Evolutionary conservation across 345 rosid species (phyloP).

Genomic region (Populus nigra): DNA sequence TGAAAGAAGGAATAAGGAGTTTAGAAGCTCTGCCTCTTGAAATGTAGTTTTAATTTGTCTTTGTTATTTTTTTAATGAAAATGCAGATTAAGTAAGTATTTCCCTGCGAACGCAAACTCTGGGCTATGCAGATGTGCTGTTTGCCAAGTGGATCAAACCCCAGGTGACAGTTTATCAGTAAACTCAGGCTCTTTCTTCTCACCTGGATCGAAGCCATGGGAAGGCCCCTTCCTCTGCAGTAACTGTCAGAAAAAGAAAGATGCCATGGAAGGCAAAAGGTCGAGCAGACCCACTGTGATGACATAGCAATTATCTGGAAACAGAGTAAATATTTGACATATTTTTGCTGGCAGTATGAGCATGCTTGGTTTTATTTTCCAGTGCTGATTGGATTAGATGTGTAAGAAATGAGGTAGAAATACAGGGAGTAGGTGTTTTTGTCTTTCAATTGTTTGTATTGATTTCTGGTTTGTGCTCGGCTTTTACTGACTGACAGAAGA

Average conservation of each 20-base stretch:
- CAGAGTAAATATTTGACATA: constrained; percentile 45
- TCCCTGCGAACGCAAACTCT: constrained; percentile 43
- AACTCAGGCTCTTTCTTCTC: constrained; percentile 66
- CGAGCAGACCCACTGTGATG: constrained; percentile 50
- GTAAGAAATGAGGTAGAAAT: constrained; percentile 44
- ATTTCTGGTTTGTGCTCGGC: constrained; percentile 35
- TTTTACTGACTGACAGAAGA: constrained; percentile 41
- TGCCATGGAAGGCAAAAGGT: constrained; percentile 98
- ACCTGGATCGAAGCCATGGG: constrained; percentile 79
- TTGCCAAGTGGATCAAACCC: constrained; percentile 87
- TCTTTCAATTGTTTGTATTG: constrained; percentile 29
- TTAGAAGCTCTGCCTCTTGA: not conserved
- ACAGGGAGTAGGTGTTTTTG: constrained; percentile 39
- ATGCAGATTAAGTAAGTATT: constrained; percentile 85
- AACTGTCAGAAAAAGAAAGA: constrained; percentile 88
- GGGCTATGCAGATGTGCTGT: constrained; percentile 92
- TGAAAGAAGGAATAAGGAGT: not conserved
- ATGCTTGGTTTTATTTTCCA: constrained; percentile 36
- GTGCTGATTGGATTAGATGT: constrained; percentile 33
- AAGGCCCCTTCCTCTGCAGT: constrained; percentile 89
- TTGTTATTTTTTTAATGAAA: not conserved
- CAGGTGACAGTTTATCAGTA: constrained; percentile 50
- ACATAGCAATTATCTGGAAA: constrained; percentile 40
- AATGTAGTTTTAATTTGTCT: not conserved
- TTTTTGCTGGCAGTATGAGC: constrained; percentile 51